Evolutionary conservation across 345 rosid genomes (phyloP).

Genomic region (Nasturtium officinale): DNA sequence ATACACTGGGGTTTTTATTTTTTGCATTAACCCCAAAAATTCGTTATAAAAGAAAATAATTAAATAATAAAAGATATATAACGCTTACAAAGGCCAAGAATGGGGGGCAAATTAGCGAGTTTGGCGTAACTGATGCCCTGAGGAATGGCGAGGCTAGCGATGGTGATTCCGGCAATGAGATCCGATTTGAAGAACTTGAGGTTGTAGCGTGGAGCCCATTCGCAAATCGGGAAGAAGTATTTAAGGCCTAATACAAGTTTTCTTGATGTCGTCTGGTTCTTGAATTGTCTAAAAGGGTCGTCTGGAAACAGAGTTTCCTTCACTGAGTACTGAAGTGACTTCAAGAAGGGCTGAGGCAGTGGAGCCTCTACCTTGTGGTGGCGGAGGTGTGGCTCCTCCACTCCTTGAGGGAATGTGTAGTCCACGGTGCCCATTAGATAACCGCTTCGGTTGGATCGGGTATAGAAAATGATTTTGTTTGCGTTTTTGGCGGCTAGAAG

Average conservation of each 20-base stretch:
- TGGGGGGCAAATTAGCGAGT: slow-evolving; percentile 87
- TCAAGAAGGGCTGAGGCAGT: slow-evolving; percentile 66
- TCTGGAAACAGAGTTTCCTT: slow-evolving; percentile 93
- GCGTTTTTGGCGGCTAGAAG: slow-evolving; percentile 17
- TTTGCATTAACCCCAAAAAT: background rate
- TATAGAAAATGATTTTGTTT: background rate
- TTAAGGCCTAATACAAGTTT: slow-evolving; percentile 63
- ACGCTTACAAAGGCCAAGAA: slow-evolving; percentile 86
- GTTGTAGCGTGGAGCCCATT: slow-evolving; percentile 93
- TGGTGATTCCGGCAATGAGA: slow-evolving; percentile 82
- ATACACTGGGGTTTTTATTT: background rate
- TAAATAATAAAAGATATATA: background rate
- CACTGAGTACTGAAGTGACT: slow-evolving; percentile 61
- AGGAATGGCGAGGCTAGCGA: slow-evolving; percentile 95
- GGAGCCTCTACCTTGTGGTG: slow-evolving; percentile 68
- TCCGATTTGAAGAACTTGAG: slow-evolving; percentile 77
- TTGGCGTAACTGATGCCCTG: slow-evolving; percentile 97
- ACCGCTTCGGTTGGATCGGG: background rate
- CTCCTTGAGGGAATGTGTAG: slow-evolving; percentile 36
- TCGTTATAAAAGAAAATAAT: background rate
- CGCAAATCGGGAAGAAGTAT: slow-evolving; percentile 73
- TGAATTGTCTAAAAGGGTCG: slow-evolving; percentile 85
- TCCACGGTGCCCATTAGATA: slow-evolving; percentile 46
- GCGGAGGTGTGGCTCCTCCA: slow-evolving; percentile 46
- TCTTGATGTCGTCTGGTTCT: slow-evolving; percentile 58